A percentile compares a stretch with the other conserved stretches of the same genome.
phyloP scores from a whole-genome alignment of 768 basidiomycete species.

The Lentinula aciculospora region DNA sequence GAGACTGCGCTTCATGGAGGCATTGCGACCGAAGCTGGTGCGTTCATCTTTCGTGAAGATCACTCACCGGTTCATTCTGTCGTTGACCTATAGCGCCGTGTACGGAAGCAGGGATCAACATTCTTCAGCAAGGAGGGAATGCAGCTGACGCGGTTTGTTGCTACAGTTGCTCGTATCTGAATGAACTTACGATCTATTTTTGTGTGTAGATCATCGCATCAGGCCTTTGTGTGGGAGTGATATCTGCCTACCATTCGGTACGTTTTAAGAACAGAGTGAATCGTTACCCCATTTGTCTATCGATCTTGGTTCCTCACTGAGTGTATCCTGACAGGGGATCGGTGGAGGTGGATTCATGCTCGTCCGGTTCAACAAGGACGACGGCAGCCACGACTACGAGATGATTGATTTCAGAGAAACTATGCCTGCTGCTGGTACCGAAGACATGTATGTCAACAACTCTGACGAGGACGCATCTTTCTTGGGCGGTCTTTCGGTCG shows the following conservation, averaged over 20 bases:
- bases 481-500: slow-evolving; percentile 43
- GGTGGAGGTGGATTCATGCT: slow-evolving; percentile 6
- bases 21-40: slow-evolving; percentile 4
- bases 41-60: not conserved
- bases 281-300: not conserved
- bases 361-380: slow-evolving; percentile 4
- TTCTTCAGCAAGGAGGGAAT: slow-evolving; percentile 35
- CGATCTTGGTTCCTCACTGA: not conserved
- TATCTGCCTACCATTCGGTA: slow-evolving; percentile 29
- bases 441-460: slow-evolving; percentile 30
- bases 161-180: not conserved
- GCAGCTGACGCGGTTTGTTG: slow-evolving; percentile 36
- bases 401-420: slow-evolving; percentile 44
- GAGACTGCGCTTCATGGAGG: slow-evolving; percentile 2
- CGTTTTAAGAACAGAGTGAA: not conserved
- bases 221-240: slow-evolving; percentile 28
- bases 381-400: slow-evolving; percentile 6
- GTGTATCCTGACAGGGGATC: not conserved
- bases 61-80: no score
- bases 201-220: slow-evolving; percentile 25
- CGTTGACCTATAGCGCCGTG: slow-evolving; percentile 18
- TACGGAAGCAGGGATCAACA: slow-evolving; percentile 33
- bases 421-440: slow-evolving; percentile 28
- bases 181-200: not conserved
- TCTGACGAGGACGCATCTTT: slow-evolving; percentile 24